These are phyloP conservation scores for Penicillium sp. DNA, from an alignment of 2,329 filamentous ascomycete genomes.

Conservation along the genomic window DNA sequence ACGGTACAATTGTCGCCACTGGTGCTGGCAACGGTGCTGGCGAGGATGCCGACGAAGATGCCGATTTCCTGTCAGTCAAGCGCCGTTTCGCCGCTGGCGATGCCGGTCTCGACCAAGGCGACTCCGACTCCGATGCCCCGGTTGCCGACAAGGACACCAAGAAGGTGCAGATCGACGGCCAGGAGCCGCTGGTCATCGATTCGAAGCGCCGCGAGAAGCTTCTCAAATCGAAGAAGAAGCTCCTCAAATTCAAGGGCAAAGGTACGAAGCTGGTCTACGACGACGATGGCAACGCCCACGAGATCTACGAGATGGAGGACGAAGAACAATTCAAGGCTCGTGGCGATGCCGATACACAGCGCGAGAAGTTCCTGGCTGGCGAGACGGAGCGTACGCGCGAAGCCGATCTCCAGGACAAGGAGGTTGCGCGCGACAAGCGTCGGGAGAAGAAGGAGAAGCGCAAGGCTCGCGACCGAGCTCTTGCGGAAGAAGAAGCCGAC, in stretches of 20 bases:
- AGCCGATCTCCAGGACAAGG: slow-evolving; percentile 84
- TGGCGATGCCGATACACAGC: slow-evolving; percentile 76
- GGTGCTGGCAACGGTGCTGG: slow-evolving; percentile 37
- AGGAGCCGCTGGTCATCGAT: slow-evolving; percentile 79
- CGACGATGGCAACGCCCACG: slow-evolving; percentile 83
- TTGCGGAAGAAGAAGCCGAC: slow-evolving; percentile 36
- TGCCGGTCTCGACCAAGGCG: slow-evolving; percentile 49
- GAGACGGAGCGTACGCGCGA: slow-evolving; percentile 73
- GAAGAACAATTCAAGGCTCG: slow-evolving; percentile 78
- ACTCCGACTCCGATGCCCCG: slow-evolving; percentile 50
- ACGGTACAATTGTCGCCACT: slow-evolving; percentile 48
- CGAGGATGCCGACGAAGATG: slow-evolving; percentile 67
- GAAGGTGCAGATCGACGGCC: slow-evolving; percentile 59
- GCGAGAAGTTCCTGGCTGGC: slow-evolving; percentile 74
- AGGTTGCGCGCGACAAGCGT: slow-evolving; percentile 74
- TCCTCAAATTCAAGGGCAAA: slow-evolving; percentile 86
- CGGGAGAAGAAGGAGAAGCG: slow-evolving; percentile 54
- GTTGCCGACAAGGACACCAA: slow-evolving; percentile 47
- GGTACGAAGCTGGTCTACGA: slow-evolving; percentile 88
- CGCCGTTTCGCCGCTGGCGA: slow-evolving; percentile 77
- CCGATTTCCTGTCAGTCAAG: slow-evolving; percentile 87
- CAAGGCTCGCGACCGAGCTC: slow-evolving; percentile 44
- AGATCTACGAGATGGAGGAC: slow-evolving; percentile 84
- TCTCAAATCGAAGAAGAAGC: slow-evolving; percentile 92
- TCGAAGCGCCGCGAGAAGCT: slow-evolving; percentile 95